Percentiles rank a stretch among this genome's conserved stretches.
phyloP scores from a whole-genome alignment of 345 rosid genomes.

The Dipteronia sinensis region DNA sequence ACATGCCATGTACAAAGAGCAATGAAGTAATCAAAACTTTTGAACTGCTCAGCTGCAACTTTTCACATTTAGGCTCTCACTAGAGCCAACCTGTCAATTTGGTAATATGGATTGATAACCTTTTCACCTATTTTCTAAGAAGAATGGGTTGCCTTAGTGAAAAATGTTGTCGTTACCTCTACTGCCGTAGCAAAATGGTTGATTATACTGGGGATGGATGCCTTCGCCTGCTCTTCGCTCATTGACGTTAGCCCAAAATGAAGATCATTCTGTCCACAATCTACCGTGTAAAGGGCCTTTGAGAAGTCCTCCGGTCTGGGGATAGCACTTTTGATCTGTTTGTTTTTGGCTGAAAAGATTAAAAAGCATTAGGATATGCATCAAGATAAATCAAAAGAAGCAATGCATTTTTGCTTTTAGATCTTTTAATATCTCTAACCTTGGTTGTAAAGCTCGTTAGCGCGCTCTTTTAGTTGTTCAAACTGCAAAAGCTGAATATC shows the following conservation, averaged over 20 bases:
- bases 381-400: neutral
- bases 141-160: neutral
- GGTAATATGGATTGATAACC: too few species aligned
- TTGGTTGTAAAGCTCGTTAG: slow-evolving; percentile 19
- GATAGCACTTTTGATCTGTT: slow-evolving; percentile 4
- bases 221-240: slow-evolving; percentile 15
- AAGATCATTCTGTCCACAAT: slow-evolving; percentile 39
- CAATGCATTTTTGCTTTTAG: neutral
- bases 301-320: slow-evolving; percentile 35
- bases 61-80: neutral
- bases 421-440: slow-evolving; percentile 15
- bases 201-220: slow-evolving; percentile 23
- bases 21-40: neutral
- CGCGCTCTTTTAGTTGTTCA: slow-evolving; percentile 26
- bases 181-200: slow-evolving; percentile 18
- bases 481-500: slow-evolving; percentile 29
- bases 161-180: slow-evolving; percentile 11
- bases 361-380: neutral
- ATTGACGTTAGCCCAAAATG: slow-evolving; percentile 12
- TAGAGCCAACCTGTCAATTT: neutral
- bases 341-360: slow-evolving; percentile 4
- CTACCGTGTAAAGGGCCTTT: slow-evolving; percentile 31
- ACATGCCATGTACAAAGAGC: neutral
- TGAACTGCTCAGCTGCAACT: neutral
- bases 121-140: neutral